These are phyloP conservation scores for Tylopilus balloui DNA, from an alignment of 768 basidiomycete species.

Conservation along the genomic window DNA sequence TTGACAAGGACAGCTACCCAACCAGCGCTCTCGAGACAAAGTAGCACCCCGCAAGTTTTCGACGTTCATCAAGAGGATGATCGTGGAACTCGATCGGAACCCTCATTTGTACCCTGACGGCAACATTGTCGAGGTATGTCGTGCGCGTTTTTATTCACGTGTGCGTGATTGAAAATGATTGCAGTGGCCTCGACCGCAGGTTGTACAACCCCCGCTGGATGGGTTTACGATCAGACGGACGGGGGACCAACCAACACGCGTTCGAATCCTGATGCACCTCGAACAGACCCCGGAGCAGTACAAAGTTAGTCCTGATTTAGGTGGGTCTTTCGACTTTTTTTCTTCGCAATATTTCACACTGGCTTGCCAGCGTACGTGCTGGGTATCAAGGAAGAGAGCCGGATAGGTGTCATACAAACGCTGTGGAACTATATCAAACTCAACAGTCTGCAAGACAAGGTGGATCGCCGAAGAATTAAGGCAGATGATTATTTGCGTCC, in stretches of 20 bases:
- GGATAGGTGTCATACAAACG: conserved; percentile 73
- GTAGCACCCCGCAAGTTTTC: conserved; percentile 73
- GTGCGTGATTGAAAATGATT: background rate
- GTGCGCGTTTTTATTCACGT: background rate
- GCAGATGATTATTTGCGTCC: conserved; percentile 64
- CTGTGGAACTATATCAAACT: conserved; percentile 93
- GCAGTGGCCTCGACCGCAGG: conserved; percentile 62
- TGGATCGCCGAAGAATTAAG: conserved; percentile 65
- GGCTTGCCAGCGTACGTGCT: conserved; percentile 50
- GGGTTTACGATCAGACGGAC: conserved; percentile 82
- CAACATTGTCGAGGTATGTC: conserved; percentile 80
- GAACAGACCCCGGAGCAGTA: conserved; percentile 87
- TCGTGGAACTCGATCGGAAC: conserved; percentile 86
- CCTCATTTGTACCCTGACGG: conserved; percentile 74
- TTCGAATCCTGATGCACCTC: conserved; percentile 80
- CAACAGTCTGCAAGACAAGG: conserved; percentile 77
- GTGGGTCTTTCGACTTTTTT: conserved; percentile 33
- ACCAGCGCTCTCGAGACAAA: conserved; percentile 62
- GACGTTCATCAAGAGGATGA: conserved; percentile 75
- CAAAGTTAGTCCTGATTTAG: conserved; percentile 72
- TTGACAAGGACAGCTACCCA: conserved; percentile 41
- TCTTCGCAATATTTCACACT: conserved; percentile 2
- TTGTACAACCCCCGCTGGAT: conserved; percentile 60
- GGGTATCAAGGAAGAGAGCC: conserved; percentile 80
- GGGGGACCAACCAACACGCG: conserved; percentile 73